A percentile compares a stretch with the other conserved stretches of the same genome.
These are phyloP conservation scores for Aurantiochytrium sp. DNA, from an alignment of 108 stramenopile species.

Conservation along the genomic window DNA sequence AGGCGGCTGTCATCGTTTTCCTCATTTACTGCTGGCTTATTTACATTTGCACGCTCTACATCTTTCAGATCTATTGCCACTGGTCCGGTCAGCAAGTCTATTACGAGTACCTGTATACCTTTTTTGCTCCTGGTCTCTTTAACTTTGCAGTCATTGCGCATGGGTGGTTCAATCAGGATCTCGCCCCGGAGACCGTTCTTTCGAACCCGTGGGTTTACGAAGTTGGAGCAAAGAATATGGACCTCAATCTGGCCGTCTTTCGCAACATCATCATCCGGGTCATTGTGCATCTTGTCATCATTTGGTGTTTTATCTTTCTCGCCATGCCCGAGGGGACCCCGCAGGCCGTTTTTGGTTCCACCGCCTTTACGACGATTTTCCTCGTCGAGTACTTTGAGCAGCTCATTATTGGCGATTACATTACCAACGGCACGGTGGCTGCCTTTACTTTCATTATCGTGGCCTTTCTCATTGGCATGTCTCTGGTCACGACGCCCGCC, in stretches of 20 bases:
- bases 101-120: conserved; percentile 15
- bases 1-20: conserved; percentile 74
- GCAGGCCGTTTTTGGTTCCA: neutral
- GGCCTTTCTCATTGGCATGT: neutral
- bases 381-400: neutral
- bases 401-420: neutral
- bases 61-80: neutral
- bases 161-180: conserved; percentile 82
- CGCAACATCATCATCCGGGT: neutral
- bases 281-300: neutral
- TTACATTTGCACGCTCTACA: conserved; percentile 25
- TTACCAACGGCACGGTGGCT: neutral
- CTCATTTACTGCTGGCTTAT: conserved; percentile 86
- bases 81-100: neutral
- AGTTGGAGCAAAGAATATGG: neutral
- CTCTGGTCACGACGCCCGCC: neutral
- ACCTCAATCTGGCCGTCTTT: neutral
- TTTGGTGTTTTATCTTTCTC: neutral
- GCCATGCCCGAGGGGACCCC: neutral
- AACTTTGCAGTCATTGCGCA: conserved; percentile 70
- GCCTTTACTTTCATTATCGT: neutral
- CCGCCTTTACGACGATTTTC: neutral
- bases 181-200: conserved; percentile 61
- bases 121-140: conserved; percentile 47
- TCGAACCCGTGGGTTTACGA: neutral